Conservation (phyloP, 352 stramenopile species). For the Pythium insidiosum region DNA sequence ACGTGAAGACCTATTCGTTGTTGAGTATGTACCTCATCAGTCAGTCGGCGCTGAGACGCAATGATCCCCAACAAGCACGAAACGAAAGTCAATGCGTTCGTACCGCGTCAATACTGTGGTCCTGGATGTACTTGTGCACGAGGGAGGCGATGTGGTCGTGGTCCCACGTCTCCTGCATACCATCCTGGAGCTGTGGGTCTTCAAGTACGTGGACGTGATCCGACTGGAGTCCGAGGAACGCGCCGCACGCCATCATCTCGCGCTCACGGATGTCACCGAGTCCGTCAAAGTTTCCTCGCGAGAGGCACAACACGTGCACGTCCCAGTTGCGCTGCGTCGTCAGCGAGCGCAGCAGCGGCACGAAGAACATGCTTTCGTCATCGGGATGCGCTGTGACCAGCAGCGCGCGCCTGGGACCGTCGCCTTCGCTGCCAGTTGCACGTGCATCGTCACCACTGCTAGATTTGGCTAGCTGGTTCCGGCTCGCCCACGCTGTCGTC, state of each 20-base stretch:
- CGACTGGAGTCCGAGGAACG: constrained; percentile 39
- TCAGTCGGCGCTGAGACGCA: not conserved
- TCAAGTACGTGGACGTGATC: constrained; percentile 61
- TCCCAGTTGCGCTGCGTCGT: constrained; percentile 31
- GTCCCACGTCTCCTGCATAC: constrained; percentile 74
- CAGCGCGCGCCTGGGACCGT: constrained; percentile 36
- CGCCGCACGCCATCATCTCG: constrained; percentile 63
- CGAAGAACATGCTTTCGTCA: constrained; percentile 97
- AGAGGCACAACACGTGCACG: constrained; percentile 89
- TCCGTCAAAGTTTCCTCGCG: constrained; percentile 88
- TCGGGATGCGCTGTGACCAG: constrained; percentile 94
- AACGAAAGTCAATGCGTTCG: too few relatives aligned
- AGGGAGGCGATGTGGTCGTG: constrained; percentile 47
- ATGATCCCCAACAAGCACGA: too few relatives aligned
- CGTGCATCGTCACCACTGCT: constrained; percentile 1
- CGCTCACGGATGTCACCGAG: constrained; percentile 75
- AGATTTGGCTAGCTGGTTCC: too few relatives aligned
- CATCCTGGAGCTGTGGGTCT: constrained; percentile 80
- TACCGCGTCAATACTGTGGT: constrained; percentile 58
- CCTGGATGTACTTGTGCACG: constrained; percentile 46
- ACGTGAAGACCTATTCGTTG: constrained; percentile 83
- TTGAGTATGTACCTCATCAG: not conserved
- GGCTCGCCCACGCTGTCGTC: too few relatives aligned
- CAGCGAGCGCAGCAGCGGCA: constrained; percentile 82
- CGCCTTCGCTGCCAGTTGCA: not conserved